Conservation (phyloP, 805 yeast species). For the Starmerella bombi region DNA sequence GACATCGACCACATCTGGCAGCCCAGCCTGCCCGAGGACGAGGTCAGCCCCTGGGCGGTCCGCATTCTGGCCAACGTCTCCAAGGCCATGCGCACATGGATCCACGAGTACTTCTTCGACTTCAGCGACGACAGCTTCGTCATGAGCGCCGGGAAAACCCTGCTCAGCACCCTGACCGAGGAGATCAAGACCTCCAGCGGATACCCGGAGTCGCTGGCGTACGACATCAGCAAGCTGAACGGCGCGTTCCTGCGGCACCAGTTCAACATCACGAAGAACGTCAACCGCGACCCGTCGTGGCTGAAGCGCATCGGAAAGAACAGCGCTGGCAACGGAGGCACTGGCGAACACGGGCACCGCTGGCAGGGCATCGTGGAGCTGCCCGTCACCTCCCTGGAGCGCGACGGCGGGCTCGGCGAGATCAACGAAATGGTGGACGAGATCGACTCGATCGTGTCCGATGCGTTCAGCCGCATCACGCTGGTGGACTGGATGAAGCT, state of each 20-base stretch:
- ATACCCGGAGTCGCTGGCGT: constrained; percentile 6
- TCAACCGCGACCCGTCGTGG: constrained; percentile 2
- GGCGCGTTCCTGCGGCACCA: constrained; percentile 7
- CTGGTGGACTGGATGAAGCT: constrained; percentile 67
- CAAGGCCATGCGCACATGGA: constrained; percentile 59
- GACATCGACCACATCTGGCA: constrained; percentile 5
- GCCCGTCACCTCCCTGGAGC: constrained; percentile 12
- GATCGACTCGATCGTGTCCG: constrained; percentile 48
- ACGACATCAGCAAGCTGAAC: not conserved
- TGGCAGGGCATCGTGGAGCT: constrained; percentile 4
- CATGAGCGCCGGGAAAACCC: constrained; percentile 29
- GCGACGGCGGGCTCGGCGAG: constrained; percentile 11
- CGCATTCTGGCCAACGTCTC: constrained; percentile 72
- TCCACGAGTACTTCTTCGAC: constrained; percentile 59
- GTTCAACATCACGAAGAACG: constrained; percentile 1
- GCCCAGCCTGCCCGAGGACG: constrained; percentile 2
- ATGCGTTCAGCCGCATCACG: constrained; percentile 43
- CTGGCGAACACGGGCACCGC: too few relatives aligned
- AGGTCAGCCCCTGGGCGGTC: constrained; percentile 35
- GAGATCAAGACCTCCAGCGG: constrained; percentile 2
- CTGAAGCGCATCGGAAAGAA: not conserved
- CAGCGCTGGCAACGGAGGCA: too few relatives aligned
- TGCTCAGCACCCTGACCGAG: constrained; percentile 2
- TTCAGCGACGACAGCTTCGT: constrained; percentile 55
- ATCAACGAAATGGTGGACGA: constrained; percentile 50